Conservation (phyloP, 306 rosid genomes). For the Glycine latifolia region DNA sequence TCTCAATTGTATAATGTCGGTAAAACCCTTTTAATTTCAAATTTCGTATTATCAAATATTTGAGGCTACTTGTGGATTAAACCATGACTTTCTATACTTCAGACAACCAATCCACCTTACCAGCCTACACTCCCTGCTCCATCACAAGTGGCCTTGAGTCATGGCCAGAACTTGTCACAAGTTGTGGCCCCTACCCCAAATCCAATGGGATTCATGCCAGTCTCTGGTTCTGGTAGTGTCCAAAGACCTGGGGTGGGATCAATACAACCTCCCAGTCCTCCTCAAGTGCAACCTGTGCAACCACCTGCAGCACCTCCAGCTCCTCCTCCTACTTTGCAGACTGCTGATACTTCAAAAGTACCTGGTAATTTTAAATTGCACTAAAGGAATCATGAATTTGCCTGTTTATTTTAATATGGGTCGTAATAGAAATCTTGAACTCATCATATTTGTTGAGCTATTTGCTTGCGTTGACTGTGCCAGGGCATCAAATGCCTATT, state of each 20-base stretch:
- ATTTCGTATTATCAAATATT: slow-evolving; percentile 29
- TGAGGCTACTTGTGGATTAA: slow-evolving; percentile 34
- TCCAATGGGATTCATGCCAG: slow-evolving; percentile 76
- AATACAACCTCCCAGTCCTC: slow-evolving; percentile 82
- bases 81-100: slow-evolving; percentile 47
- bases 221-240: slow-evolving; percentile 64
- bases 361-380: slow-evolving; percentile 67
- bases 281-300: slow-evolving; percentile 66
- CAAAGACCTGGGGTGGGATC: slow-evolving; percentile 73
- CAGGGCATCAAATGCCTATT: slow-evolving; percentile 77
- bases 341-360: slow-evolving; percentile 90
- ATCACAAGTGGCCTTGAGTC: slow-evolving; percentile 56
- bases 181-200: slow-evolving; percentile 63
- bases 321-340: slow-evolving; percentile 84
- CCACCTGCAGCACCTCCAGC: slow-evolving; percentile 53
- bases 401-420: background rate
- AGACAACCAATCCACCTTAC: slow-evolving; percentile 71
- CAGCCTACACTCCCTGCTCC: slow-evolving; percentile 66
- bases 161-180: slow-evolving; percentile 64
- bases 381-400: background rate
- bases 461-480: slow-evolving; percentile 36
- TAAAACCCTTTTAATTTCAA: slow-evolving; percentile 36
- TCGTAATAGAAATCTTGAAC: slow-evolving; percentile 2
- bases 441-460: slow-evolving; percentile 5
- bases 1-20: slow-evolving; percentile 93